These are phyloP conservation scores for Helenozyma rhizophorensis DNA, from an alignment of 805 yeast genomes.

Conservation along the genomic window DNA sequence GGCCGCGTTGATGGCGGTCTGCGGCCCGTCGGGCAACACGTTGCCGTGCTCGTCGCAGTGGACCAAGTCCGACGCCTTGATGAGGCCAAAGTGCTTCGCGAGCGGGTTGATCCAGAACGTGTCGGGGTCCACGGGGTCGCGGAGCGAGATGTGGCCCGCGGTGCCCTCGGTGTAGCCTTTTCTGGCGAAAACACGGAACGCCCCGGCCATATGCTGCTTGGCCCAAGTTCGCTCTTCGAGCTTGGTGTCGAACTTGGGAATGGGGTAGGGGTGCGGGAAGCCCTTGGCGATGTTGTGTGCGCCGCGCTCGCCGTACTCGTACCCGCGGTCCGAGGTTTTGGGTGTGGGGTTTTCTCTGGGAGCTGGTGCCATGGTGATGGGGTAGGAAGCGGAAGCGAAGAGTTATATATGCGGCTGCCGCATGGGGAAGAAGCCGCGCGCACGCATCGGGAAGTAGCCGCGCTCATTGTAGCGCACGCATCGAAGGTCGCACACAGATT, in stretches of 20 bases:
- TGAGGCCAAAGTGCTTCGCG: constrained; percentile 62
- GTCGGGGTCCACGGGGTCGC: constrained; percentile 76
- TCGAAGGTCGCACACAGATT: no score
- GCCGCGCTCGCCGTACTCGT: constrained; percentile 43
- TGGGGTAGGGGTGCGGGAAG: constrained; percentile 44
- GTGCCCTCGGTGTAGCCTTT: constrained; percentile 71
- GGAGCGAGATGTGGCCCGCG: constrained; percentile 82
- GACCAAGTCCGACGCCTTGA: constrained; percentile 37
- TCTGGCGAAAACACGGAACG: constrained; percentile 79
- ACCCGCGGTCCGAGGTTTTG: constrained; percentile 21
- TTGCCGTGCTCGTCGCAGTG: constrained; percentile 58
- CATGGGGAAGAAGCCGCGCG: not conserved
- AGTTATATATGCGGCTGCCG: not conserved
- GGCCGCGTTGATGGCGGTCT: constrained; percentile 56
- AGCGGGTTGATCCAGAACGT: constrained; percentile 91
- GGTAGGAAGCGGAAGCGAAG: not conserved
- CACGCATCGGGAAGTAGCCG: constrained; percentile 2
- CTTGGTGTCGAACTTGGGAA: constrained; percentile 49
- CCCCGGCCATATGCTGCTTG: constrained; percentile 76
- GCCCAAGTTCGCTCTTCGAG: constrained; percentile 50
- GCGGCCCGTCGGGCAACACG: constrained; percentile 54
- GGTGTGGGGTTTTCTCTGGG: not conserved
- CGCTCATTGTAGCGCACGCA: constrained; percentile 3
- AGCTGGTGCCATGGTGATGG: not conserved
- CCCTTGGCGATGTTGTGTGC: constrained; percentile 59